Percentiles rank a stretch among this genome's conserved stretches.
Evolutionary conservation across 2,329 filamentous ascomycete species (phyloP).

Genomic region (Blastomyces percursus): DNA sequence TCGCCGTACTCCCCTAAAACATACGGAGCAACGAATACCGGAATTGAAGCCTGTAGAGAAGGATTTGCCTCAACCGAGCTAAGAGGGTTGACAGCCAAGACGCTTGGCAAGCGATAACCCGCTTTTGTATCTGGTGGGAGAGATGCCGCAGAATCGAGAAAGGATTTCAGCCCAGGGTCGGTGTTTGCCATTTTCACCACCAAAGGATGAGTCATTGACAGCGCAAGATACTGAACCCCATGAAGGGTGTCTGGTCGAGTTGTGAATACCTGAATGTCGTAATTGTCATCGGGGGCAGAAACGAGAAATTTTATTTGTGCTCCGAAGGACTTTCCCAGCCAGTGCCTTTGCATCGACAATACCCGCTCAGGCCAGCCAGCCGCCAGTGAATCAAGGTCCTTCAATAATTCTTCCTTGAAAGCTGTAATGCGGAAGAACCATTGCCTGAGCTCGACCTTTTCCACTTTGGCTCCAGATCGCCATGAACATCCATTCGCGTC

Average conservation of each 20-base stretch:
- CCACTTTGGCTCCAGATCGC: slow-evolving; percentile 75
- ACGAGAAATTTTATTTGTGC: slow-evolving; percentile 62
- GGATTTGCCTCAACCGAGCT: slow-evolving; percentile 43
- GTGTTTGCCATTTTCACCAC: slow-evolving; percentile 50
- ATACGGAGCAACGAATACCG: slow-evolving; percentile 73
- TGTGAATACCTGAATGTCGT: slow-evolving; percentile 63
- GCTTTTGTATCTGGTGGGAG: slow-evolving; percentile 47
- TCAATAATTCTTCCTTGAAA: slow-evolving; percentile 60
- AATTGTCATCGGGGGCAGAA: slow-evolving; percentile 23
- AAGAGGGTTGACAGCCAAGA: slow-evolving; percentile 57
- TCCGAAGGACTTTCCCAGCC: slow-evolving; percentile 71
- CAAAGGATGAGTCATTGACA: slow-evolving; percentile 62
- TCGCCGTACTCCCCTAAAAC: slow-evolving; percentile 77
- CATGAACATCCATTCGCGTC: slow-evolving; percentile 74
- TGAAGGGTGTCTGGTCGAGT: slow-evolving; percentile 79
- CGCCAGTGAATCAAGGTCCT: slow-evolving; percentile 57
- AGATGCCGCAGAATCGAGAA: slow-evolving; percentile 48
- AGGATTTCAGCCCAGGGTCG: slow-evolving; percentile 53
- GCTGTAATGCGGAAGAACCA: slow-evolving; percentile 83
- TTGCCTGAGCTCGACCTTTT: slow-evolving; percentile 68
- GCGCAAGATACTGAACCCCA: slow-evolving; percentile 72
- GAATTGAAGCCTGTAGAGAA: slow-evolving; percentile 40
- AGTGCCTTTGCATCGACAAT: slow-evolving; percentile 72
- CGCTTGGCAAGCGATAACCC: slow-evolving; percentile 55
- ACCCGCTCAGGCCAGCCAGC: slow-evolving; percentile 74